Conservation (phyloP, 164 flowering plant genomes). For the Sedum album region DNA sequence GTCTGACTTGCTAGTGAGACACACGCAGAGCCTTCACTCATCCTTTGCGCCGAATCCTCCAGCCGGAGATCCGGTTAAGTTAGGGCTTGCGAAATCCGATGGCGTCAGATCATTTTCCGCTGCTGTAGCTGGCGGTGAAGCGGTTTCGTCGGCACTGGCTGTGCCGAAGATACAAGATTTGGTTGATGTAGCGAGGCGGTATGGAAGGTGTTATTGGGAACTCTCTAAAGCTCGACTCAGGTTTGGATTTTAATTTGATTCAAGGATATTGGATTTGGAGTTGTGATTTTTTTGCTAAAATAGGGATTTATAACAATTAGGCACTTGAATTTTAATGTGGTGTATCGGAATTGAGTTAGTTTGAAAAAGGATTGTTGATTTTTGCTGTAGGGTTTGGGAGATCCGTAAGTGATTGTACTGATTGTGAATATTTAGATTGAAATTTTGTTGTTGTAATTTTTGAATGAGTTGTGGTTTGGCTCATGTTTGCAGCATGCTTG, state of each 20-base stretch:
- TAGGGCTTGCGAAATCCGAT: constrained; percentile 2
- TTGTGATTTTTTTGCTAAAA: not conserved
- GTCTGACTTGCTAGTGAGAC: not conserved
- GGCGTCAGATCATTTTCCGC: constrained; percentile 6
- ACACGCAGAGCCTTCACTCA: not conserved
- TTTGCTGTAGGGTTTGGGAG: no score
- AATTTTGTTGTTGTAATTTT: no score
- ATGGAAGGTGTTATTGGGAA: constrained; percentile 78
- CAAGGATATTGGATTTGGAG: not conserved
- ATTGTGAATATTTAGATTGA: no score
- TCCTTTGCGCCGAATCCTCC: constrained; percentile 1
- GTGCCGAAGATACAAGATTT: constrained; percentile 12
- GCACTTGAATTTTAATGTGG: not conserved
- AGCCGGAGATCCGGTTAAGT: not conserved
- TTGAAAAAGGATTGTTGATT: not conserved
- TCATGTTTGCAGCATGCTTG: no score
- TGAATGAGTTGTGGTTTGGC: no score
- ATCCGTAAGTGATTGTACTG: no score
- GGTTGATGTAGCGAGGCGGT: constrained; percentile 37
- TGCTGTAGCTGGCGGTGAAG: not conserved
- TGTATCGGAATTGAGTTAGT: not conserved
- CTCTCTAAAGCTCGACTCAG: constrained; percentile 82
- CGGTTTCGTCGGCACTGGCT: not conserved
- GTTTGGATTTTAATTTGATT: constrained; percentile 17
- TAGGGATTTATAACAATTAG: no score